Conservation (phyloP, 2,329 filamentous ascomycete species). For the Ophiostoma populinum region DNA sequence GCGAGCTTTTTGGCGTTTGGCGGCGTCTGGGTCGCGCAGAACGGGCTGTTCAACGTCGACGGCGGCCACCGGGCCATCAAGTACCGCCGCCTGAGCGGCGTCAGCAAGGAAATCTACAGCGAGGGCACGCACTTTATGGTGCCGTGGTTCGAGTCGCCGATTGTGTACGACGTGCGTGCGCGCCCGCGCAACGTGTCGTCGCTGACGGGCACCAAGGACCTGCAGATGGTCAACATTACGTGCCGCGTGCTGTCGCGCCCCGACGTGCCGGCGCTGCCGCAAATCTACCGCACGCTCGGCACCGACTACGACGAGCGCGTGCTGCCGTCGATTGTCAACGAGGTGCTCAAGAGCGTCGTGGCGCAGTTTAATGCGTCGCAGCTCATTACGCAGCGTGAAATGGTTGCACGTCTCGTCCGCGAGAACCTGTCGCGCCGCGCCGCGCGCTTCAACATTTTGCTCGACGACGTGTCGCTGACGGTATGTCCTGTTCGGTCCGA, state of each 20-base stretch:
- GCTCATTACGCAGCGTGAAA: constrained; percentile 97
- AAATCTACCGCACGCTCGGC: constrained; percentile 98
- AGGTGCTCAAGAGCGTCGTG: constrained; percentile 96
- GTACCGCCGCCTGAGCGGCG: constrained; percentile 81
- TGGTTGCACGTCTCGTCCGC: constrained; percentile 75
- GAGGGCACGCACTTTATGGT: constrained; percentile 94
- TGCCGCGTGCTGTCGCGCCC: constrained; percentile 88
- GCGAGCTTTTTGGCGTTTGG: constrained; percentile 28
- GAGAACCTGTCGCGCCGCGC: constrained; percentile 86
- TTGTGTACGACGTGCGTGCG: constrained; percentile 94
- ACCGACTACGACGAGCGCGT: constrained; percentile 98
- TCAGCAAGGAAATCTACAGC: constrained; percentile 86
- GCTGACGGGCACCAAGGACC: constrained; percentile 92
- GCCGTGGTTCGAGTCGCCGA: constrained; percentile 93
- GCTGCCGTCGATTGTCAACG: constrained; percentile 95
- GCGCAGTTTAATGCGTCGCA: constrained; percentile 97
- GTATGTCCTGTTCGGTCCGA: constrained; percentile 31
- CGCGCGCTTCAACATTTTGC: constrained; percentile 88
- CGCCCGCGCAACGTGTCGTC: constrained; percentile 95
- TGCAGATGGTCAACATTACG: constrained; percentile 99
- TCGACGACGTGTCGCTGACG: constrained; percentile 94
- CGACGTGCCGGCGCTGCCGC: constrained; percentile 79
- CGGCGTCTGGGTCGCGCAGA: constrained; percentile 34
- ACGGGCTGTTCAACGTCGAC: constrained; percentile 67
- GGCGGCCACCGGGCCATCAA: constrained; percentile 99